Conservation (phyloP, 768 basidiomycete species). For the Amanita inopinata region DNA sequence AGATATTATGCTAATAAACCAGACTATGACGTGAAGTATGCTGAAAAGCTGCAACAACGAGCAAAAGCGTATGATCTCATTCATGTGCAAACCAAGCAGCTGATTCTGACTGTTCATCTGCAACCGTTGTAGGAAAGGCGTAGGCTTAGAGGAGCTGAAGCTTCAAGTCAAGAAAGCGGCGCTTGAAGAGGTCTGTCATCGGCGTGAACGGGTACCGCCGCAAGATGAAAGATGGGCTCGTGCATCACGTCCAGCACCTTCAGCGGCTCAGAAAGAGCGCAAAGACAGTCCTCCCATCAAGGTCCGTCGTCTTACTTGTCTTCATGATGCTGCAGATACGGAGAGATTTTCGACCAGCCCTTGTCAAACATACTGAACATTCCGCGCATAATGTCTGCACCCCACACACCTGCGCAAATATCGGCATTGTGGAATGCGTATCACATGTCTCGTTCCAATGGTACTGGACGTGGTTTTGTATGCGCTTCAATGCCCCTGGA, state of each 20-base stretch:
- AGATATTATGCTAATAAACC: not conserved
- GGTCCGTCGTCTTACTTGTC: slow-evolving; percentile 24
- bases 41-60: slow-evolving; percentile 53
- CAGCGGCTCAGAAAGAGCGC: slow-evolving; percentile 19
- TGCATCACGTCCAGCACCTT: slow-evolving; percentile 10
- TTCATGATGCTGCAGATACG: slow-evolving; percentile 5
- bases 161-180: slow-evolving; percentile 18
- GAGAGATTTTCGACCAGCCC: slow-evolving; percentile 39
- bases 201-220: slow-evolving; percentile 12
- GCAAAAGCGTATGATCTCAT: slow-evolving; percentile 47
- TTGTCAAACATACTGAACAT: slow-evolving; percentile 76
- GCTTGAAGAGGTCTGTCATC: slow-evolving; percentile 18
- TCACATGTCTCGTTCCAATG: slow-evolving; percentile 70
- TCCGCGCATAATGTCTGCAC: slow-evolving; percentile 49
- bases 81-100: slow-evolving; percentile 11
- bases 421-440: slow-evolving; percentile 84
- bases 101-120: too few relatives aligned
- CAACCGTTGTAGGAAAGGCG: slow-evolving; percentile 4
- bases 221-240: slow-evolving; percentile 10
- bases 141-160: slow-evolving; percentile 24
- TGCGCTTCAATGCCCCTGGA: slow-evolving; percentile 73
- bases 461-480: slow-evolving; percentile 77
- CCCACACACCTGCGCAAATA: slow-evolving; percentile 68
- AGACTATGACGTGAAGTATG: slow-evolving; percentile 45
- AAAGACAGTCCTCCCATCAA: slow-evolving; percentile 64